phyloP scores from a whole-genome alignment of 2,329 filamentous ascomycete species.

The Nemania serpens region DNA sequence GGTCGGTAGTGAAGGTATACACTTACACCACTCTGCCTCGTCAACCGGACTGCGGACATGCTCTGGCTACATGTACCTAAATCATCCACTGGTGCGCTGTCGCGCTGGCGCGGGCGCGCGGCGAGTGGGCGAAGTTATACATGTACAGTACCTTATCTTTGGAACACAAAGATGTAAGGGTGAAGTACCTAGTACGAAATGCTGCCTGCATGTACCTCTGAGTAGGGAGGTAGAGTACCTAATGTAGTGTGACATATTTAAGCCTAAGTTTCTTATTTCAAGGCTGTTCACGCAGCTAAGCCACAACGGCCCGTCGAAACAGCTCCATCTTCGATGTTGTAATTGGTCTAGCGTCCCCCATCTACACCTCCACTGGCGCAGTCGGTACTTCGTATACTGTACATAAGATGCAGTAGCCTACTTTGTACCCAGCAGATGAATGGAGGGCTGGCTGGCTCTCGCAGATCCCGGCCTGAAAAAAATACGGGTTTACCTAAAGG shows the following conservation, averaged over 20 bases:
- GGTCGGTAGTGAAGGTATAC: too few relatives aligned
- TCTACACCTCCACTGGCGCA: neutral
- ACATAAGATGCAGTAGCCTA: too few relatives aligned
- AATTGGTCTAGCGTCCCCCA: conserved; percentile 12
- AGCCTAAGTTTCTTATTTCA: neutral
- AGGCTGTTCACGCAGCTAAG: conserved; percentile 17
- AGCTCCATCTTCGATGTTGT: neutral
- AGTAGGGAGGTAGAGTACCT: neutral
- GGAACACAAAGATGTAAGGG: too few relatives aligned
- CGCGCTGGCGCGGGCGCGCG: neutral
- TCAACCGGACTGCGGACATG: conserved; percentile 11
- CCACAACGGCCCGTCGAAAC: conserved; percentile 15
- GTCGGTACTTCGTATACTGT: neutral
- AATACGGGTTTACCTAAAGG: conserved; percentile 36
- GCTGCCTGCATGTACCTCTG: too few relatives aligned
- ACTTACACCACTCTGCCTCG: neutral
- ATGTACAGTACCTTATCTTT: too few relatives aligned
- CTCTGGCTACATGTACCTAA: neutral
- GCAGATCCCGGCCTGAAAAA: conserved; percentile 33
- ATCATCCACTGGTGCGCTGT: neutral
- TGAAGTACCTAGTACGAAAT: too few relatives aligned
- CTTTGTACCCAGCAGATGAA: conserved; percentile 19
- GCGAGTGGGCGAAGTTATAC: too few relatives aligned
- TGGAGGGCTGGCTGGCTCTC: conserved; percentile 20
- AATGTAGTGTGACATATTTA: neutral